Base-by-base conservation (phyloP, 2,329 filamentous ascomycete genomes). In the Amesomyces nigricolor region DNA sequence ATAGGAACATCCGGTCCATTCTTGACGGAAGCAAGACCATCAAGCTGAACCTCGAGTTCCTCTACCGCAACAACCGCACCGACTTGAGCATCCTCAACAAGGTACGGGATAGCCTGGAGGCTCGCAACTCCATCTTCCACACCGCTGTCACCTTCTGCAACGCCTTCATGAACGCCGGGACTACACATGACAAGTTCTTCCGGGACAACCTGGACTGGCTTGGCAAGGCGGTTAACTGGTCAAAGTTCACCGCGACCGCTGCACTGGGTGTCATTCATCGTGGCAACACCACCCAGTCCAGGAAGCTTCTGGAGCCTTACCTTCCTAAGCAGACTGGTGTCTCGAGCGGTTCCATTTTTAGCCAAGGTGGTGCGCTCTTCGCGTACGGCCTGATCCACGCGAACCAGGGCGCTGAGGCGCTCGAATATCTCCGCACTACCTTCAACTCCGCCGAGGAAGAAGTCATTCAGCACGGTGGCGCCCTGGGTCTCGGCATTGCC, bases 161-260 rank as follows among this genome's bases (percentile, higher is more conserved):
- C 66, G 94, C 91, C 10, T 97, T 99, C 71, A 99, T 99, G 94
- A 95, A 99, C 70, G 91, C 95, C 52, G 95, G 94, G 57, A 99
- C 94, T 0, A 96, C 92, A 0, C 94, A 96, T 65, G 94, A 99
- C 74, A 95, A 92, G 67, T 99, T 99, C 75, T 97, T 99, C 83
- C 83, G 95, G 7, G 91, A 97, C 67, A 99, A 99, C 69, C 75
- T 99, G 22, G 94, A 99, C 63, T 99, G 94, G 94, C 76, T 99
- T 3, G 91, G 92, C 58, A 99, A 97, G 77, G 94, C 94, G 26
- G 91, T 97, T 47, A 99, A 99, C 75, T 99, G 94, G 94, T 96
- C 91, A 58, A 99, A 99, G 71, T 99, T 99, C 70, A 96, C 94
- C 0, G 94, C 94, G 13, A 99, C 94, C 4, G 94, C 94, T 54